phyloP scores from a whole-genome alignment of 2,329 filamentous ascomycete species.

The Reticulascus tulasneorum region DNA sequence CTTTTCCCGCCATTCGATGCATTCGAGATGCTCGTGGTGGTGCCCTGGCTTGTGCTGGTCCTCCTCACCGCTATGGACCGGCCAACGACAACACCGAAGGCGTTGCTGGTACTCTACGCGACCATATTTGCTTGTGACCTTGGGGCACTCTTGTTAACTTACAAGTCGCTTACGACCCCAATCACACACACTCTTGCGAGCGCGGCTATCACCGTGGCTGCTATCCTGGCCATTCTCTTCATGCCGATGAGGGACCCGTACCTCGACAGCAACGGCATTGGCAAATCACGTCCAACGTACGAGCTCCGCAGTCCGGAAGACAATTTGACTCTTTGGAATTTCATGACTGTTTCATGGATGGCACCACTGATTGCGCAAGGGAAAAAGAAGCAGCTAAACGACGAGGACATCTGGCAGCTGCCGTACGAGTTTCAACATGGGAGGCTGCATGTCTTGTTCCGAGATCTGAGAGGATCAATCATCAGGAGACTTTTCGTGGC shows the following conservation, averaged over 20 bases:
- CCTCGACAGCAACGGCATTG: constrained; percentile 53
- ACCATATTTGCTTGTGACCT: constrained; percentile 27
- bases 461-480: constrained; percentile 68
- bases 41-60: constrained; percentile 34
- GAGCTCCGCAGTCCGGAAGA: constrained; percentile 73
- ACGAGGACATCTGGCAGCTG: constrained; percentile 78
- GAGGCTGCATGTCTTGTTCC: constrained; percentile 69
- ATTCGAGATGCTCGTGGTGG: constrained; percentile 26
- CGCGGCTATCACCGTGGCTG: constrained; percentile 18
- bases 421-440: constrained; percentile 79
- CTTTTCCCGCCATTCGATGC: constrained; percentile 22
- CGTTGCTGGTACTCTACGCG: constrained; percentile 34
- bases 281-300: constrained; percentile 52
- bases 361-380: constrained; percentile 66
- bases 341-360: constrained; percentile 83
- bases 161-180: constrained; percentile 10
- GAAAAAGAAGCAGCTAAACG: constrained; percentile 61
- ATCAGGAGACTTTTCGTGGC: constrained; percentile 65
- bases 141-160: constrained; percentile 22
- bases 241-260: constrained; percentile 68
- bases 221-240: constrained; percentile 36
- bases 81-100: constrained; percentile 37
- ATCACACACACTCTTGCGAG: constrained; percentile 21
- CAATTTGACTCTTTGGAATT: constrained; percentile 74
- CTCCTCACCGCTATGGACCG: constrained; percentile 33